Percentiles rank a stretch among this genome's conserved stretches.
Evolutionary conservation across 192 early-diverging fungal genomes (phyloP).

Genomic region (Chytriomyces sp.): DNA sequence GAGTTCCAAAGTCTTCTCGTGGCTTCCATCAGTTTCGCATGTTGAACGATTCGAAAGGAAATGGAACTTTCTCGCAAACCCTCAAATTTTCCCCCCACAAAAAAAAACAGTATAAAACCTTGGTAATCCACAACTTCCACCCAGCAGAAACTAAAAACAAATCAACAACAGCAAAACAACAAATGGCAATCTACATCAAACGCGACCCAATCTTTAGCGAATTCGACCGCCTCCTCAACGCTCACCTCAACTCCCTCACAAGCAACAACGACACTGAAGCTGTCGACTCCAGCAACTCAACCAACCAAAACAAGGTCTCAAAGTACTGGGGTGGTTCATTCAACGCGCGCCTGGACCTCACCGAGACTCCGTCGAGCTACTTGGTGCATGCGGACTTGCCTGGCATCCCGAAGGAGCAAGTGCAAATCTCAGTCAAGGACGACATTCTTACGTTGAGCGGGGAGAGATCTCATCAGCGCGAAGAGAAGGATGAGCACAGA

Average conservation of each 20-base stretch:
- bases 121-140: too few species aligned
- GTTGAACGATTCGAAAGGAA: too few species aligned
- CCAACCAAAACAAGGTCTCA: conserved; percentile 1
- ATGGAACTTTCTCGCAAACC: too few species aligned
- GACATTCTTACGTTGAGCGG: conserved; percentile 45
- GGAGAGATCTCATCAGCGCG: conserved; percentile 42
- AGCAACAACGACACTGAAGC: neutral
- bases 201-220: conserved; percentile 15
- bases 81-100: too few species aligned
- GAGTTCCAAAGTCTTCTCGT: too few species aligned
- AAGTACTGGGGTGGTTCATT: conserved; percentile 11
- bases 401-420: conserved; percentile 44
- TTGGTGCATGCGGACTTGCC: conserved; percentile 45
- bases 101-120: too few species aligned
- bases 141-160: neutral
- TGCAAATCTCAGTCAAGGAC: conserved; percentile 41
- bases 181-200: neutral
- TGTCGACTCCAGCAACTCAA: neutral
- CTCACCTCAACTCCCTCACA: conserved; percentile 5
- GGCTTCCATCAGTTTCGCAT: too few species aligned
- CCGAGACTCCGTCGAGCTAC: conserved; percentile 41
- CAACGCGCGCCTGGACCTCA: conserved; percentile 43
- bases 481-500: conserved; percentile 37
- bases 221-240: conserved; percentile 7
- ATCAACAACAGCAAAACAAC: neutral